These are phyloP conservation scores for Rhizopogon vinicolor DNA, from an alignment of 768 basidiomycete genomes.

Conservation along the genomic window DNA sequence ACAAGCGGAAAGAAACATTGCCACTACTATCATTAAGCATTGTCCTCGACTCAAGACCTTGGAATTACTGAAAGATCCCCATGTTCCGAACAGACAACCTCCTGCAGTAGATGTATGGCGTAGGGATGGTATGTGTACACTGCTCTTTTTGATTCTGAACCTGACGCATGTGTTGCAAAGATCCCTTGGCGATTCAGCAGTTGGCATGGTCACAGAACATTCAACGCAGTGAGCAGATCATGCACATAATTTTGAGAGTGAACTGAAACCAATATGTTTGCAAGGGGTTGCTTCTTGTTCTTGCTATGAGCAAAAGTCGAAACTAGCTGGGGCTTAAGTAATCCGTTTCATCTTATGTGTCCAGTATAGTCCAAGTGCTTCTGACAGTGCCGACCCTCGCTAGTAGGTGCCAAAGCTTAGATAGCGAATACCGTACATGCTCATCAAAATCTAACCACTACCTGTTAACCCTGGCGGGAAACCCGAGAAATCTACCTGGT, in stretches of 20 bases:
- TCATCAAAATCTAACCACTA: constrained; percentile 11
- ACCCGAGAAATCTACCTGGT: constrained; percentile 91
- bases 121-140: neutral
- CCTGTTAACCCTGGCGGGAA: constrained; percentile 77
- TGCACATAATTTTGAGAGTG: neutral
- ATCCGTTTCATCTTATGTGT: neutral
- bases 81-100: neutral
- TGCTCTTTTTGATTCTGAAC: no score
- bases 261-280: neutral
- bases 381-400: neutral
- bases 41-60: constrained; percentile 1
- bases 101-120: neutral
- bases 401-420: constrained; percentile 7
- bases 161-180: neutral
- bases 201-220: neutral
- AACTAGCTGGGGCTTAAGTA: no score
- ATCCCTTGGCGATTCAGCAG: neutral
- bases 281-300: neutral
- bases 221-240: neutral
- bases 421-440: constrained; percentile 16
- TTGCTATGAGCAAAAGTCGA: neutral
- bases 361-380: neutral
- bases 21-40: neutral
- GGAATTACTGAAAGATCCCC: neutral
- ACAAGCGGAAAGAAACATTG: neutral